Base-by-base conservation (phyloP, 495 filamentous ascomycete genomes). In the Annulohypoxylon stygium region DNA sequence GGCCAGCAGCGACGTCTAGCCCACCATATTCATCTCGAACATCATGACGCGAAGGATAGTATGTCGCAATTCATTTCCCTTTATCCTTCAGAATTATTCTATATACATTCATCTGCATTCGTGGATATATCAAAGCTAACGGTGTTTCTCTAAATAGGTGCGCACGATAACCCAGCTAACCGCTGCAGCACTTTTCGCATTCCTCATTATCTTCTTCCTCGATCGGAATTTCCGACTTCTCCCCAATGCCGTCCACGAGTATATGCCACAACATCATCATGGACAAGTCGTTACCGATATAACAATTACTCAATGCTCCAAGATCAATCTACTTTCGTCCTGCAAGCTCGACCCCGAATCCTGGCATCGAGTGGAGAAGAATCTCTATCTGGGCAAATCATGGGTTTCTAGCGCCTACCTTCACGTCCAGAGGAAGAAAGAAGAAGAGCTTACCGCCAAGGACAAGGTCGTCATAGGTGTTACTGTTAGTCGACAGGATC, bases 291-390 rank as follows among this genome's bases (percentile, higher is more conserved):
- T 98, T 78, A 97, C 93, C 74, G 96, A 99, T 84, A 88, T 98
- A 72, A 93, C 90, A n/a, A 85, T 97, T 65, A 88, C 86, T 6
- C 90, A 86, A 53, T 98, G 97, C 81, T 92, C 90, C 3, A 82
- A 85, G 11, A 61, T 95, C 67, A 94, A 94, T 78, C 78, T 91
- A 43, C 90, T 98, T 62, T 91, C 90, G 2, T 89, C 84, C 60
- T 98, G 96, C 86, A 90, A 88, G 70, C 87, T 97, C 63, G 90
- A 95, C 78, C 79, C 88, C n/a, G 81, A 87, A 48, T 77, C 85
- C 65, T 99, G 96, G 96, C 88, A 92, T 68, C 90, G 92, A 61
- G 83, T 98, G 69, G 93, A 97, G 64, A 99, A 98, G 83, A 94
- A 99, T 77, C 87, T 99, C 1, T 96, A 94, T 79, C 86, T 99